A percentile compares a stretch with the other conserved stretches of the same genome.
Conservation (phyloP, 129 eudicot species). For the Lactuca saligna region DNA sequence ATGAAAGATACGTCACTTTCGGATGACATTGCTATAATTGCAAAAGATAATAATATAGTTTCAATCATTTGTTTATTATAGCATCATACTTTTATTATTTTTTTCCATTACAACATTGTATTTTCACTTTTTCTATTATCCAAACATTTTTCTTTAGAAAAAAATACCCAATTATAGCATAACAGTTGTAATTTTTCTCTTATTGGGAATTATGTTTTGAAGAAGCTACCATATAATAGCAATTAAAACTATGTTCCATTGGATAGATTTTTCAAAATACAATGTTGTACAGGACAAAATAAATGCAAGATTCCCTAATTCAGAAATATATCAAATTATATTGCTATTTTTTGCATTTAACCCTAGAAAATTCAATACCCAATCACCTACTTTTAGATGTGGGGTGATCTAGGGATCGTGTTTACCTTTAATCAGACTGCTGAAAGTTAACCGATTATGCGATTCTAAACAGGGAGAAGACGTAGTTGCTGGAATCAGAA, state of each 20-base stretch:
- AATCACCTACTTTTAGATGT: no score
- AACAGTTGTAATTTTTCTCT: background rate
- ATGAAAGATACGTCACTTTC: no score
- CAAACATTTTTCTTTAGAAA: no score
- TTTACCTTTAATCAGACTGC: background rate
- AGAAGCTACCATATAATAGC: background rate
- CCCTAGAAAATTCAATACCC: background rate
- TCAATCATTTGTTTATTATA: no score
- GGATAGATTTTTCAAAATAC: background rate
- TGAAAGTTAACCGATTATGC: constrained; percentile 29
- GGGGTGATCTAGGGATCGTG: no score
- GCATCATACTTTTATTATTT: no score
- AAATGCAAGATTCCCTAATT: background rate
- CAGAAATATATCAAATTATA: no score
- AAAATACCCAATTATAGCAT: background rate
- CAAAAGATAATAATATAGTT: no score
- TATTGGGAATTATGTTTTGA: background rate
- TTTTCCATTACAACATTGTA: no score
- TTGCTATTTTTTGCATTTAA: background rate
- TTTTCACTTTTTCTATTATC: no score
- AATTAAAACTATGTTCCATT: no score
- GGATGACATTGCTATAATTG: no score
- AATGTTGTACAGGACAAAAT: background rate
- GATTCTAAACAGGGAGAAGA: constrained; percentile 83
- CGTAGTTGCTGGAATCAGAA: constrained; percentile 97